Conservation (phyloP, 1,139 yeast genomes). For the Debaryomyces robertsiae region DNA sequence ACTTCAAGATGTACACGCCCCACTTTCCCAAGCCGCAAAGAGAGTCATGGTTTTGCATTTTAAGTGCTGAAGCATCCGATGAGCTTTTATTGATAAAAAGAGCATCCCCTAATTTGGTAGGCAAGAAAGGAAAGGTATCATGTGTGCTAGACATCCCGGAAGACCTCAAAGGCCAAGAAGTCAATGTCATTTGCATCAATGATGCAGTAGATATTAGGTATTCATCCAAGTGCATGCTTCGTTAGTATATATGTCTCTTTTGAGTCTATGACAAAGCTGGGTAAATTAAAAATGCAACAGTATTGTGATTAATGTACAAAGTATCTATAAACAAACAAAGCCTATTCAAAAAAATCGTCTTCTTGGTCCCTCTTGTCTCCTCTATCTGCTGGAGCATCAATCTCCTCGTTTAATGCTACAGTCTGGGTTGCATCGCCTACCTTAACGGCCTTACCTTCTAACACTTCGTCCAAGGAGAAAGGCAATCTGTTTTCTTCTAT, state of each 20-base stretch:
- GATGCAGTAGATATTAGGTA: slow-evolving; percentile 66
- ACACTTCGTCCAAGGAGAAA: slow-evolving; percentile 57
- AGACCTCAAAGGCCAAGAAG: slow-evolving; percentile 46
- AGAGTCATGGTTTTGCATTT: slow-evolving; percentile 88
- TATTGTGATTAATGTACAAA: slow-evolving; percentile 15
- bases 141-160: slow-evolving; percentile 54
- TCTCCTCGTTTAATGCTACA: slow-evolving; percentile 28
- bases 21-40: slow-evolving; percentile 88
- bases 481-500: slow-evolving; percentile 56
- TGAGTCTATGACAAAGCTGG: too few species aligned
- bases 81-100: slow-evolving; percentile 66
- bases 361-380: slow-evolving; percentile 29
- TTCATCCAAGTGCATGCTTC: slow-evolving; percentile 13
- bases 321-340: slow-evolving; percentile 10
- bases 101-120: slow-evolving; percentile 57
- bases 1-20: slow-evolving; percentile 72
- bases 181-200: slow-evolving; percentile 55
- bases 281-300: slow-evolving; percentile 5
- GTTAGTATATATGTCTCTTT: background rate
- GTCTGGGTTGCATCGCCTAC: slow-evolving; percentile 21
- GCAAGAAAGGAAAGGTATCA: slow-evolving; percentile 44
- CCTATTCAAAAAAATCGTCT: slow-evolving; percentile 49
- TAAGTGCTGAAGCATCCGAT: slow-evolving; percentile 46
- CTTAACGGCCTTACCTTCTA: slow-evolving; percentile 47
- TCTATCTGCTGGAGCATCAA: slow-evolving; percentile 43